A percentile compares a stretch with the other conserved stretches of the same genome.
phyloP scores from a whole-genome alignment of 495 filamentous ascomycete species.

The Wilcoxina mikolae region DNA sequence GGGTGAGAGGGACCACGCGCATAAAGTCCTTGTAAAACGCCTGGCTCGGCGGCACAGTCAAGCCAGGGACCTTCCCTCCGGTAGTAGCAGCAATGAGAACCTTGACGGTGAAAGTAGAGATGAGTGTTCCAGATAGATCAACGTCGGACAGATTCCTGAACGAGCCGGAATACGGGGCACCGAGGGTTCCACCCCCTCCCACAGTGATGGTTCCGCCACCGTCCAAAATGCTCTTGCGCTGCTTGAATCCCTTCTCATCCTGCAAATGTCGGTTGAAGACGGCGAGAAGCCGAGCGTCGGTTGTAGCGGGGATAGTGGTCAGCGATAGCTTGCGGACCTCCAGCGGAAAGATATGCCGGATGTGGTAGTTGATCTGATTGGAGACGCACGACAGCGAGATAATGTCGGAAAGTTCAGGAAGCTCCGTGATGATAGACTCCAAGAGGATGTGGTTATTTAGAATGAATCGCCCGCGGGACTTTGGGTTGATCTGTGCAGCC shows the following conservation, averaged over 20 bases:
- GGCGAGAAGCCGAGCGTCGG: conserved; percentile 18
- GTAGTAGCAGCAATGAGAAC: conserved; percentile 23
- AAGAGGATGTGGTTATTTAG: conserved; percentile 24
- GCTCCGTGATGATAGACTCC: conserved; percentile 21
- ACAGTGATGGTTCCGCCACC: conserved; percentile 21
- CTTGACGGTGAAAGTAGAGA: conserved; percentile 21
- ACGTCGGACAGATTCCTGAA: conserved; percentile 20
- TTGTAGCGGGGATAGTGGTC: conserved; percentile 11
- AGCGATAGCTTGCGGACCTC: conserved; percentile 22
- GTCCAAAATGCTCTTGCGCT: conserved; percentile 9
- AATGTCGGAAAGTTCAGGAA: conserved; percentile 23
- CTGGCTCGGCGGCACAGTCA: neutral
- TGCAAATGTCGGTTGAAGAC: conserved; percentile 17
- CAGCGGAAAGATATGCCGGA: conserved; percentile 21
- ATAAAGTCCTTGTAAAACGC: neutral
- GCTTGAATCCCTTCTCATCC: conserved; percentile 10
- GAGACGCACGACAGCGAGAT: conserved; percentile 23
- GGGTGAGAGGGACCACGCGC: neutral
- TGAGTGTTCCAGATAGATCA: conserved; percentile 20
- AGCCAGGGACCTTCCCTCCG: conserved; percentile 20
- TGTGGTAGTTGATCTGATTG: conserved; percentile 18
- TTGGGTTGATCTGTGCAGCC: too few species aligned
- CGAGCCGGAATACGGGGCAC: conserved; percentile 22
- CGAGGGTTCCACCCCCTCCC: conserved; percentile 13
- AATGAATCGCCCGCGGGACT: conserved; percentile 21